phyloP scores from a whole-genome alignment of 2,329 filamentous ascomycete genomes.

The Neocucurbitaria cava region DNA sequence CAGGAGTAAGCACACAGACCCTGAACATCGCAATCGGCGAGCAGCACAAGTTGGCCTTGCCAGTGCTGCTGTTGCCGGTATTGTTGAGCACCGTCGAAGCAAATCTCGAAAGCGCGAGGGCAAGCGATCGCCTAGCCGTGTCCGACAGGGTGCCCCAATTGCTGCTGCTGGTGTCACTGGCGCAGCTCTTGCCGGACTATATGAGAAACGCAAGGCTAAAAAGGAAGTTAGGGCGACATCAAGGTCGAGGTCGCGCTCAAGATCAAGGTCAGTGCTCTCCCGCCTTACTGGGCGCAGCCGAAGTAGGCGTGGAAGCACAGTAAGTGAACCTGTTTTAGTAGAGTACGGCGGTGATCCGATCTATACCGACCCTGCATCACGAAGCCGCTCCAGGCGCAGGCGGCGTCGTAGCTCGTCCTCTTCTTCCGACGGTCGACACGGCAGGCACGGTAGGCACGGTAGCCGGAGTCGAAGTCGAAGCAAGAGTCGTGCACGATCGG shows the following conservation, averaged over 20 bases:
- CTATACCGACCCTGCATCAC: conserved; percentile 58
- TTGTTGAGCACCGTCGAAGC: conserved; percentile 64
- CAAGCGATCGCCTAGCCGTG: conserved; percentile 61
- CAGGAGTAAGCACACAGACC: conserved; percentile 52
- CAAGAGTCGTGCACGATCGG: conserved; percentile 57
- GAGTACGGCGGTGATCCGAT: conserved; percentile 71
- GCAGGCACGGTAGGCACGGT: conserved; percentile 26
- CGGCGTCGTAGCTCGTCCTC: conserved; percentile 54
- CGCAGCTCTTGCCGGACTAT: conserved; percentile 67
- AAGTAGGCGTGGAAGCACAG: conserved; percentile 51
- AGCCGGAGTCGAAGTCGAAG: conserved; percentile 52
- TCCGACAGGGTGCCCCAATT: conserved; percentile 65
- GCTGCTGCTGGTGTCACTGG: conserved; percentile 67
- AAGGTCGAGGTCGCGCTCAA: conserved; percentile 49
- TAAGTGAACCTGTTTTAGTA: conserved; percentile 62
- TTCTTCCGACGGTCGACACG: conserved; percentile 50
- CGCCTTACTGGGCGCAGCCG: conserved; percentile 44
- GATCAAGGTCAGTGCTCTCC: conserved; percentile 55
- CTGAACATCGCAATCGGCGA: conserved; percentile 63
- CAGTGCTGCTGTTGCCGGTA: conserved; percentile 67
- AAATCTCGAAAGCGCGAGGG: conserved; percentile 62
- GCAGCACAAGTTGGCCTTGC: conserved; percentile 69
- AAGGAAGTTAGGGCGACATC: conserved; percentile 60
- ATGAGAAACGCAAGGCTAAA: conserved; percentile 68
- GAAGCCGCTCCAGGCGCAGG: conserved; percentile 37